Base-by-base conservation (phyloP, 805 yeast genomes). In the Peterozyma toletana region DNA sequence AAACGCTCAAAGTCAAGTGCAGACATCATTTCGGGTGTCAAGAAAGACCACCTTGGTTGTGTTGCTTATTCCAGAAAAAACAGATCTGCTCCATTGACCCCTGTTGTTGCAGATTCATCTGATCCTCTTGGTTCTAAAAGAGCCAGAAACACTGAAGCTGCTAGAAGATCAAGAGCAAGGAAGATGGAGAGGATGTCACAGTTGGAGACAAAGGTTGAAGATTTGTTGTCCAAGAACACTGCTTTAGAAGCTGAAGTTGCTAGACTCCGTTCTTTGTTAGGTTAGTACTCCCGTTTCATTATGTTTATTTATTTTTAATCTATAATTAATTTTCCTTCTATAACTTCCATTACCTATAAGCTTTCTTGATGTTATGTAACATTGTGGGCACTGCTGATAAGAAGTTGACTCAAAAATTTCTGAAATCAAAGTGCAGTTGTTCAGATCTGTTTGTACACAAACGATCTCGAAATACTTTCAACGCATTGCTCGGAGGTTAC, bases 141-240 rank as follows among this genome's bases (percentile, higher is more conserved):
- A 61, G 98, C 98, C 9, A 82, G 91, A 65, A 91, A 93, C 75
- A 91, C 91, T n/a, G 96, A 89, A 60, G 97, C 98, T 53, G 97
- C 97, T 7, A 80, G 97, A 64, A 78, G 96, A 59, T 88, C 96
- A 27, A 75, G 97, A 57, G 96, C 96, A 18, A 80, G 96, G 62
- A 88, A 90, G 65, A 80, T 85, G 81, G 86, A 86, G 62, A 78
- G 95, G 63, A 85, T 90, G 87, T 55, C 65, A 48, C 91, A 86
- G 60, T 70, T 90, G 60, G 97, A 90, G 65, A 77, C 64, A 18
- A 80, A 78, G 62, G 93, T 89, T 43, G 87, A 81, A 51, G 73
- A 63, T 30, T 69, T 90, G 50, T 52, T 83, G 39, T 58, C 64
- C 27, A 80, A 71, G 53, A 89, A 88, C 64, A 58, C 69, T 38